Percentiles rank a stretch among this genome's conserved stretches.
Evolutionary conservation across 2,329 filamentous ascomycete genomes (phyloP).

Genomic region (Corniculantispora saksenae): DNA sequence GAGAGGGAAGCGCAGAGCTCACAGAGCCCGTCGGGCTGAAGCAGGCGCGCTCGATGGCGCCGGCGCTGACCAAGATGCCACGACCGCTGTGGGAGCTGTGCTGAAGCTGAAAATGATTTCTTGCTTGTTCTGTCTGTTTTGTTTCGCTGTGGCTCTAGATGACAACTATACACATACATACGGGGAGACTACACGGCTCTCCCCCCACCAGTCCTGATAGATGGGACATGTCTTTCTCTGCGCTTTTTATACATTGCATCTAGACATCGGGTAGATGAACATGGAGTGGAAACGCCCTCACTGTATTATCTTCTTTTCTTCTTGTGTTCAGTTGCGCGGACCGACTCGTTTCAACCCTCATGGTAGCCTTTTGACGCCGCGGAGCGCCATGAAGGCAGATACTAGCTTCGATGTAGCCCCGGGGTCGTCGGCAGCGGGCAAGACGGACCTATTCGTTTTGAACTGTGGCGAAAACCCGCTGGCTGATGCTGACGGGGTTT

Average conservation of each 20-base stretch:
- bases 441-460: not conserved
- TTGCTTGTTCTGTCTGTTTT: not conserved
- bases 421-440: conserved; percentile 24
- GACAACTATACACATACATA: not conserved
- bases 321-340: too few species aligned
- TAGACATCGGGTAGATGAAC: not conserved
- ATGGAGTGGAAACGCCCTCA: not conserved
- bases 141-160: not conserved
- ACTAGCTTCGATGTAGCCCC: conserved; percentile 32
- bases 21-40: conserved; percentile 63
- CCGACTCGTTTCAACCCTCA: too few species aligned
- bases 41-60: conserved; percentile 38
- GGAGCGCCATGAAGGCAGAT: conserved; percentile 34
- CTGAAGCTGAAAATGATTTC: conserved; percentile 30
- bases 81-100: conserved; percentile 65
- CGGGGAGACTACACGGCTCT: not conserved
- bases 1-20: conserved; percentile 11
- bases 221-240: not conserved
- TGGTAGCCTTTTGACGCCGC: conserved; percentile 30
- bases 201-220: not conserved
- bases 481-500: not conserved
- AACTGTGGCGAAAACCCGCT: not conserved
- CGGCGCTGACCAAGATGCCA: conserved; percentile 47
- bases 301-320: not conserved
- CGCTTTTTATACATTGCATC: not conserved